These are phyloP conservation scores for Camellia granthamiana DNA, from an alignment of 148 eudicot genomes.

Conservation along the genomic window DNA sequence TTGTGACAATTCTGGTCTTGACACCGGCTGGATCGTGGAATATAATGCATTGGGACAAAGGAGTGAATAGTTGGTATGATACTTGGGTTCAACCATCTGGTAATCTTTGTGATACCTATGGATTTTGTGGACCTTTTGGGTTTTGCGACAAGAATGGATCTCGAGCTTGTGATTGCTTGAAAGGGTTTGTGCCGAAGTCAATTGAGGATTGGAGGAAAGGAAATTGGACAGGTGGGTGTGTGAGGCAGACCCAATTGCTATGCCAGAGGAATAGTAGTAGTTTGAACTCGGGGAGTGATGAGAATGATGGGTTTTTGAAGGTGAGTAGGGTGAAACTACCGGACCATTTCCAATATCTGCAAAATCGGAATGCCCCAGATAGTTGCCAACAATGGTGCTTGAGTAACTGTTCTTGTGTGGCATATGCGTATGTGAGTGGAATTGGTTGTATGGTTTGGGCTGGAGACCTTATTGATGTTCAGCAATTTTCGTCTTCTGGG, in stretches of 20 bases:
- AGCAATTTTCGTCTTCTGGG: constrained; percentile 11
- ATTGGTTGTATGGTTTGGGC: constrained; percentile 47
- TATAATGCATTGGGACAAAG: not conserved
- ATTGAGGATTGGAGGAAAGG: constrained; percentile 12
- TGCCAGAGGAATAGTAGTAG: constrained; percentile 25
- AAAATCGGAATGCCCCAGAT: not conserved
- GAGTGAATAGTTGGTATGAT: not conserved
- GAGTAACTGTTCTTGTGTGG: constrained; percentile 39
- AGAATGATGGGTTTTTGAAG: constrained; percentile 41
- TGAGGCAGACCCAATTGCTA: constrained; percentile 16
- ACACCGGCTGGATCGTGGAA: not conserved
- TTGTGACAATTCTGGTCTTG: not conserved
- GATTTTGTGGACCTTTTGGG: constrained; percentile 17
- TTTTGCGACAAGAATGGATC: not conserved
- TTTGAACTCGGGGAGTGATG: not conserved
- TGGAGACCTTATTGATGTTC: constrained; percentile 28
- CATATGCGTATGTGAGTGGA: constrained; percentile 32
- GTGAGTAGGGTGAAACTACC: constrained; percentile 33
- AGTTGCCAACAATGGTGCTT: constrained; percentile 27
- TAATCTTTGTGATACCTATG: constrained; percentile 6
- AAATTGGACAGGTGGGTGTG: constrained; percentile 15
- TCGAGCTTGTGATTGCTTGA: constrained; percentile 5
- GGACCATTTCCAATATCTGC: constrained; percentile 13
- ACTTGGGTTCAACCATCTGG: not conserved
- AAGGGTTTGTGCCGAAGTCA: constrained; percentile 16